Evolutionary conservation across 164 flowering plant genomes (phyloP).

Genomic region (Vitis rupestris): DNA sequence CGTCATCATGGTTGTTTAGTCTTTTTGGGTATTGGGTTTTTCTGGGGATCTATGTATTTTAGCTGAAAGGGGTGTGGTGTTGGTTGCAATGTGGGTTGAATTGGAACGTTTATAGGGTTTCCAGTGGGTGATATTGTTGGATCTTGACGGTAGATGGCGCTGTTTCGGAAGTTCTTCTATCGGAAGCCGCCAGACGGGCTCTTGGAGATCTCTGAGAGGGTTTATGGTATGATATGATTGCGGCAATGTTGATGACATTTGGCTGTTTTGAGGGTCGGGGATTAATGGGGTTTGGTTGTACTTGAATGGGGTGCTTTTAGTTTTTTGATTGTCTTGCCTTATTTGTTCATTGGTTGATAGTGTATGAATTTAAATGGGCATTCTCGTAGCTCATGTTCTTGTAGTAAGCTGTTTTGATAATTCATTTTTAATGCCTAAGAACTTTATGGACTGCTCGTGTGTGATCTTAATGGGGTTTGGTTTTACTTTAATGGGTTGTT

Average conservation of each 20-base stretch:
- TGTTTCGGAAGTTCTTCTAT: slow-evolving; percentile 55
- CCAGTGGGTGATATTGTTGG: slow-evolving; percentile 7
- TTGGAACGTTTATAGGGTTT: slow-evolving; percentile 11
- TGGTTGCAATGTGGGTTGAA: slow-evolving; percentile 18
- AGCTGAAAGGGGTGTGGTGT: background rate
- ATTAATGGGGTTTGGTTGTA: slow-evolving; percentile 3
- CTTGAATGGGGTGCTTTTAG: background rate
- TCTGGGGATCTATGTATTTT: slow-evolving; percentile 9
- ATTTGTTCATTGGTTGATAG: background rate
- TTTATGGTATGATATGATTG: slow-evolving; percentile 43
- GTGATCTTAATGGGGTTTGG: too few relatives aligned
- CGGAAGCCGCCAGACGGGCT: slow-evolving; percentile 75
- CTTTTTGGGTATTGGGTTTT: background rate
- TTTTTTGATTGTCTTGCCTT: slow-evolving; percentile 2
- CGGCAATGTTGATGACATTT: slow-evolving; percentile 3
- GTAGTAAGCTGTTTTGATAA: too few relatives aligned
- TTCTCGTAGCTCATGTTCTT: background rate
- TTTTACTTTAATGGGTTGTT: too few relatives aligned
- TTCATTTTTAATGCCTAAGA: too few relatives aligned
- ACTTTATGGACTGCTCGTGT: too few relatives aligned
- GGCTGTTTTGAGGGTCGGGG: background rate
- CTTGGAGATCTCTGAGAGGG: slow-evolving; percentile 62
- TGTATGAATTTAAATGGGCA: background rate
- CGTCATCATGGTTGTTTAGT: slow-evolving; percentile 6
- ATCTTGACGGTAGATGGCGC: slow-evolving; percentile 39